phyloP scores from a whole-genome alignment of 768 basidiomycete species.

The Lentinus tigrinus region DNA sequence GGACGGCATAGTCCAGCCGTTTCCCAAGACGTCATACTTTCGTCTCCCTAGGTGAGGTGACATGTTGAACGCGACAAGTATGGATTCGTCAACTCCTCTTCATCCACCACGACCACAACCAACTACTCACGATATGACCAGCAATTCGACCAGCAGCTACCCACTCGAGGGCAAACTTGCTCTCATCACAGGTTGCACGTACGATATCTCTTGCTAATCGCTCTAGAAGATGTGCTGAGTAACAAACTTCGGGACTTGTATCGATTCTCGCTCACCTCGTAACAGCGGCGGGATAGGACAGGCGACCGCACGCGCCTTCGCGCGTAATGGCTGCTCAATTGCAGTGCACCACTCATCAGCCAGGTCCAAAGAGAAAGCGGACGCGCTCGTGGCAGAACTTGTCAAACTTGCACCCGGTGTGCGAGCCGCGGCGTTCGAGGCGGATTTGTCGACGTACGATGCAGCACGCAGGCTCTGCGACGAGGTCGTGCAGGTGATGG shows the following conservation, averaged over 20 bases:
- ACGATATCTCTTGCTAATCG: constrained; percentile 10
- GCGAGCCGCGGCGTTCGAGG: constrained; percentile 44
- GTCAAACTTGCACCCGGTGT: constrained; percentile 30
- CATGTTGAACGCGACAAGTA: neutral
- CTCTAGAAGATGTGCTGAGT: neutral
- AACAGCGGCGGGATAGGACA: constrained; percentile 52
- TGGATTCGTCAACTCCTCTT: neutral
- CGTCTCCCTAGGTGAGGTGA: no score
- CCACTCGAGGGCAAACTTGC: constrained; percentile 33
- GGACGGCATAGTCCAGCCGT: no score
- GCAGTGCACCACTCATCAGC: constrained; percentile 52
- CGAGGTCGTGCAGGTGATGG: constrained; percentile 42
- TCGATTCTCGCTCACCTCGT: neutral
- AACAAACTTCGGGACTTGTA: neutral
- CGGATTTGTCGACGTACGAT: constrained; percentile 47
- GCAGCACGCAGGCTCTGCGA: constrained; percentile 42
- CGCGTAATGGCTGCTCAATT: constrained; percentile 39
- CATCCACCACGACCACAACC: neutral
- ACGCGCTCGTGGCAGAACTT: constrained; percentile 39
- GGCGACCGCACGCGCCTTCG: constrained; percentile 48
- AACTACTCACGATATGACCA: neutral
- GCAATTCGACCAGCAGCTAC: neutral
- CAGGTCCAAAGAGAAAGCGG: constrained; percentile 34
- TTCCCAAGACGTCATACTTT: no score
- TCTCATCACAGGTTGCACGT: constrained; percentile 39